Percentiles rank a stretch among this genome's conserved stretches.
phyloP scores from a whole-genome alignment of 2,329 filamentous ascomycete species.

The Aureobasidium zeae region DNA sequence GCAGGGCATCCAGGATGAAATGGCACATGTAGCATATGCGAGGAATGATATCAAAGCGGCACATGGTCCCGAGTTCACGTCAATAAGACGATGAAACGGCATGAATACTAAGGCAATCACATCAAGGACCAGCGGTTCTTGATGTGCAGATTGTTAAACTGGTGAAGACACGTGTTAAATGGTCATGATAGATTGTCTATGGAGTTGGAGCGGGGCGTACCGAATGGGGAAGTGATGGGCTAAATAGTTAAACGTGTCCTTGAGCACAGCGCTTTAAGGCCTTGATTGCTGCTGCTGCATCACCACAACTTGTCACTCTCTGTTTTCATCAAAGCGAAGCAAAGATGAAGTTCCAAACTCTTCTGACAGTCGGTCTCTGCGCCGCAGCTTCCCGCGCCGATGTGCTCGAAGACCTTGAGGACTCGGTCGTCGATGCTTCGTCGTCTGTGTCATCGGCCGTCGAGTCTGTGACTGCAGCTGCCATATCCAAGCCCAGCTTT shows the following conservation, averaged over 20 bases:
- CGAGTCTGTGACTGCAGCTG: slow-evolving; percentile 47
- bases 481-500: slow-evolving; percentile 67
- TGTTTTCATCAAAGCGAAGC: slow-evolving; percentile 22
- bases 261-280: slow-evolving; percentile 9
- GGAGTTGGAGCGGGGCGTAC: too few species aligned
- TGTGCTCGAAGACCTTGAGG: slow-evolving; percentile 58
- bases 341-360: slow-evolving; percentile 78
- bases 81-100: too few species aligned
- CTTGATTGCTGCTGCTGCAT: not conserved
- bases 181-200: too few species aligned
- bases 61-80: too few species aligned
- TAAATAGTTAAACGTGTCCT: slow-evolving; percentile 12
- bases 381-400: slow-evolving; percentile 64
- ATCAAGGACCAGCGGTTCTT: not conserved
- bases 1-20: not conserved
- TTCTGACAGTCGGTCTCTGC: slow-evolving; percentile 60
- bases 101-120: too few species aligned
- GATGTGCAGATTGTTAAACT: slow-evolving; percentile 1
- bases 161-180: too few species aligned
- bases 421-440: slow-evolving; percentile 33
- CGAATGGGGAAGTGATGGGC: too few species aligned
- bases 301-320: not conserved
- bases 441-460: slow-evolving; percentile 36
- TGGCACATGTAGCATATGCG: not conserved
- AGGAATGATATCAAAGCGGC: not conserved